Percentiles rank a stretch among this genome's conserved stretches.
Evolutionary conservation across 2,329 filamentous ascomycete genomes (phyloP).

Genomic region (Penicillium sp.): DNA sequence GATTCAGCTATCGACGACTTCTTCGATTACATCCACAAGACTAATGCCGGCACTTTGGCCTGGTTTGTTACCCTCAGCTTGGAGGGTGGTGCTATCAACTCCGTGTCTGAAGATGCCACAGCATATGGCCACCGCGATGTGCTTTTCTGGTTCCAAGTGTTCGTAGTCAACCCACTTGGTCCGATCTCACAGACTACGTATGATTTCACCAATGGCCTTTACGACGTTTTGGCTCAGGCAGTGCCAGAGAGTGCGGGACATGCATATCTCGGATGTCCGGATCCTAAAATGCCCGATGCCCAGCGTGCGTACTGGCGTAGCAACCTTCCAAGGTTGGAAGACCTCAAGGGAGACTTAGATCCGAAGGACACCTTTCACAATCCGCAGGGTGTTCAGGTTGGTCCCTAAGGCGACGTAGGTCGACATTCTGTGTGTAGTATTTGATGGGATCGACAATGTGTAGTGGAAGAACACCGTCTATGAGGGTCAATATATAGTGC

Average conservation of each 20-base stretch:
- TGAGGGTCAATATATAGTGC: no score
- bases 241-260: constrained; percentile 26
- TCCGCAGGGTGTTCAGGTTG: constrained; percentile 40
- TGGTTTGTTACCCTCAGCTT: constrained; percentile 57
- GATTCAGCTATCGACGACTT: constrained; percentile 33
- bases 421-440: no score
- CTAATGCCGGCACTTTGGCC: constrained; percentile 43
- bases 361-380: constrained; percentile 49
- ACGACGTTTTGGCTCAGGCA: constrained; percentile 25
- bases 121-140: constrained; percentile 57
- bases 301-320: constrained; percentile 48
- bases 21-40: constrained; percentile 32
- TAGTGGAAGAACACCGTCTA: no score
- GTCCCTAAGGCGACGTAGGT: neutral
- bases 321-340: constrained; percentile 19
- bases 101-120: constrained; percentile 47
- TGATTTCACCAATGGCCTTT: constrained; percentile 45
- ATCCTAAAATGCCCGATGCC: constrained; percentile 39
- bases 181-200: constrained; percentile 39
- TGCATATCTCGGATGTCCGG: constrained; percentile 56
- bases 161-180: constrained; percentile 43
- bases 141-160: constrained; percentile 54
- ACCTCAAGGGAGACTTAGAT: constrained; percentile 43
- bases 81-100: constrained; percentile 51
- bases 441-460: no score